Base-by-base conservation (phyloP, 176 grass and related monocot species). In the Eremochloa ophiuroides region DNA sequence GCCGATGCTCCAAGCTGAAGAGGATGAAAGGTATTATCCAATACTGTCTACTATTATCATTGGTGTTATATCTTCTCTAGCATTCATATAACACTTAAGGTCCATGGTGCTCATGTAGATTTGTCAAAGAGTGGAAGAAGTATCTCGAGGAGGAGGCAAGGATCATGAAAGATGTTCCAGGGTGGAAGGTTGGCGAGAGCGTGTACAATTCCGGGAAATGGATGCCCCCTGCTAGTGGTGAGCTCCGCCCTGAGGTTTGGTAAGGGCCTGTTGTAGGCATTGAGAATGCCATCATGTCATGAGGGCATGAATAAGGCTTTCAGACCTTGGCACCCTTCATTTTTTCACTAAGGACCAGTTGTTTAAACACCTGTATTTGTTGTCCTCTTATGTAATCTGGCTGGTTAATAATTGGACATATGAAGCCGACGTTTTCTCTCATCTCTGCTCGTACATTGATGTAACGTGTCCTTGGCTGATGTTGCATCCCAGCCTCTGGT, bases 81-180 rank as follows among this genome's bases (percentile, higher is more conserved):
- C 44, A n/a, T 77, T 22, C 11, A 34, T 29, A 7, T 43, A 25
- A 74, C 9, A 12, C 16, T 8, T 27, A 22, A 65, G 40, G 25
- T 31, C 43, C n/a, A 37, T 73, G 56, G 7, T 73, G 20, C 66
- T 71, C 17, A 3, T 77, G 6, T 72, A 99, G 96, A 78, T 99
- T 91, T 88, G 96, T 91, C 35, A 99, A 95, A 82, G 96, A 99
- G 62, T 99, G 96, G 96, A 99, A 90, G 42, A 95, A 93, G 70
- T 95, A 93, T 88, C 82, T 99, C 43, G 93, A 90, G 46, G 91
- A 95, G 39, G 96, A 99, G 66, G 93, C 93, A 0, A 90, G 82
- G 67, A 93, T 99, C 43, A 99, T 99, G 96, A 93, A 93, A 86
- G 83, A 95, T 82, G 91, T 99, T 79, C 96, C 93, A 71, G 93